Evolutionary conservation across 1,139 yeast genomes (phyloP).

Genomic region (Geotrichum reessii): DNA sequence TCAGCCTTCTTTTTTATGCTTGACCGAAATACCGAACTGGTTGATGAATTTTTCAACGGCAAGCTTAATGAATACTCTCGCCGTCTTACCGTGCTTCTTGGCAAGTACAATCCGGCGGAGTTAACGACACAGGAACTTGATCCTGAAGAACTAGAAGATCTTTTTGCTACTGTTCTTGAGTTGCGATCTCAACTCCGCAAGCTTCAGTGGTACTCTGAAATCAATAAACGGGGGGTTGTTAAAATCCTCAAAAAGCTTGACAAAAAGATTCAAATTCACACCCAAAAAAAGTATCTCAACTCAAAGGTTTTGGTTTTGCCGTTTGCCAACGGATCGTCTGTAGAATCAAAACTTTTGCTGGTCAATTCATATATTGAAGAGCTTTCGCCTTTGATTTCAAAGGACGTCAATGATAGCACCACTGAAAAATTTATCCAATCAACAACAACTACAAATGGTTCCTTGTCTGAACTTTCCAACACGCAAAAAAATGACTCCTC

Average conservation of each 20-base stretch:
- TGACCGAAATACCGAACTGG: conserved; percentile 77
- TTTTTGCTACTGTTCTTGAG: conserved; percentile 69
- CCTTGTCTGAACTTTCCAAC: not conserved
- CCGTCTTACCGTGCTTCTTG: conserved; percentile 46
- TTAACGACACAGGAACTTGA: conserved; percentile 32
- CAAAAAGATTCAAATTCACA: conserved; percentile 69
- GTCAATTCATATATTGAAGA: conserved; percentile 53
- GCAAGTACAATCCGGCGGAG: conserved; percentile 27
- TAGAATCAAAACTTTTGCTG: conserved; percentile 48
- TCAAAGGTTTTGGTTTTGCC: conserved; percentile 71
- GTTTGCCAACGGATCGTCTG: conserved; percentile 60
- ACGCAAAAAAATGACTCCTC: not conserved
- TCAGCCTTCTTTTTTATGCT: conserved; percentile 69
- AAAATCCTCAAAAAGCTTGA: conserved; percentile 89
- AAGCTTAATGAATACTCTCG: conserved; percentile 71
- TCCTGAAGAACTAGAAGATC: conserved; percentile 72
- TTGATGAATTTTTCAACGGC: conserved; percentile 68
- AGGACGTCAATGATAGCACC: conserved; percentile 15
- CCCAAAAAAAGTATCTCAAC: conserved; percentile 59
- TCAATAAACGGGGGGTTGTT: conserved; percentile 82
- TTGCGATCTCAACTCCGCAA: conserved; percentile 73
- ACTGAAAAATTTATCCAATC: conserved; percentile 1
- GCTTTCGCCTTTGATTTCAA: conserved; percentile 31
- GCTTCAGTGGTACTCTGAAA: conserved; percentile 84
- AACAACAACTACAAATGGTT: not conserved